phyloP scores from a whole-genome alignment of 768 basidiomycete genomes.

The Lepiota venenata region DNA sequence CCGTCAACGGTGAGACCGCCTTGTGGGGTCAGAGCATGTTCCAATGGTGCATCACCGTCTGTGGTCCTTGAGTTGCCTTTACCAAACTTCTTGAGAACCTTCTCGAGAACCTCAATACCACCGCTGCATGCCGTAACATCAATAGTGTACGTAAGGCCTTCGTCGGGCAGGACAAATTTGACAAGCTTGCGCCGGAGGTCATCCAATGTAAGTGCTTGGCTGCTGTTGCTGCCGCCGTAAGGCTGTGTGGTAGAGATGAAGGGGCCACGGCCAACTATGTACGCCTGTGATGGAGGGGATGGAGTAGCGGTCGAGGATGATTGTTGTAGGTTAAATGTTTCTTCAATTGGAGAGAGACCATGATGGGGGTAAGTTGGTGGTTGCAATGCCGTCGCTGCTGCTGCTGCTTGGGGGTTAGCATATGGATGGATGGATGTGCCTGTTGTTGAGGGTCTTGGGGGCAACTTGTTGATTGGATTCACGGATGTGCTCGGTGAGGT shows the following conservation, averaged over 20 bases:
- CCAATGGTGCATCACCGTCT: slow-evolving; percentile 38
- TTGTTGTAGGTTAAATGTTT: slow-evolving; percentile 42
- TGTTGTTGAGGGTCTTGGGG: slow-evolving; percentile 38
- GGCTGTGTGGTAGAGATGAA: slow-evolving; percentile 43
- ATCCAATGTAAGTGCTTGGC: slow-evolving; percentile 44
- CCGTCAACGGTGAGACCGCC: slow-evolving; percentile 82
- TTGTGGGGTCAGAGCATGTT: slow-evolving; percentile 28
- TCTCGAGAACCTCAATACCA: slow-evolving; percentile 84
- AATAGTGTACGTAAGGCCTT: slow-evolving; percentile 72
- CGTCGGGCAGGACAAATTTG: slow-evolving; percentile 85
- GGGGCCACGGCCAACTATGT: slow-evolving; percentile 58
- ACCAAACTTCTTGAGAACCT: slow-evolving; percentile 86
- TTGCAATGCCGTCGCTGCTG: slow-evolving; percentile 23
- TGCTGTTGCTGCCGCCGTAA: slow-evolving; percentile 21
- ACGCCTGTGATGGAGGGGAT: slow-evolving; percentile 41
- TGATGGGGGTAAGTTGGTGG: slow-evolving; percentile 27
- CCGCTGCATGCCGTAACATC: slow-evolving; percentile 78
- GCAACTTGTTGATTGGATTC: slow-evolving; percentile 35
- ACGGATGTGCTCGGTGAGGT: slow-evolving; percentile 32
- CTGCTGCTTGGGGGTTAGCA: slow-evolving; percentile 43
- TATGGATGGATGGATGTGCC: slow-evolving; percentile 54
- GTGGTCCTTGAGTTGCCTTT: slow-evolving; percentile 49
- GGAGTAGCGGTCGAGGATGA: slow-evolving; percentile 39
- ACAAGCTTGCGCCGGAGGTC: slow-evolving; percentile 82
- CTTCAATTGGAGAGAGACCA: slow-evolving; percentile 72